Evolutionary conservation across 2,329 filamentous ascomycete species (phyloP).

Genomic region (Pestalotiopsis sp.): DNA sequence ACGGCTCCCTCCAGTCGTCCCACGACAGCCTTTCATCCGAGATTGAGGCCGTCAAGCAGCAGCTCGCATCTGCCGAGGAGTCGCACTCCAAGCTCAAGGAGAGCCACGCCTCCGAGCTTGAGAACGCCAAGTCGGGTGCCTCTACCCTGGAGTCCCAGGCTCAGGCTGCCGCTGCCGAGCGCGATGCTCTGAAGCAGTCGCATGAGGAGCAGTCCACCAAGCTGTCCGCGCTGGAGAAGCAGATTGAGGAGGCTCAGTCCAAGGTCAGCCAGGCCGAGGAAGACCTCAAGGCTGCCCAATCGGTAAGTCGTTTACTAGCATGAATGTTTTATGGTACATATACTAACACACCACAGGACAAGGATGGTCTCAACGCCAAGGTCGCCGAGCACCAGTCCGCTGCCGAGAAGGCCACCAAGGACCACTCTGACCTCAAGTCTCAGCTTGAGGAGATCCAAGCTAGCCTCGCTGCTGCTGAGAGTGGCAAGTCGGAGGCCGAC

Average conservation of each 20-base stretch:
- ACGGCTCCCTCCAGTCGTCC: constrained; percentile 20
- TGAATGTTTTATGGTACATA: not conserved
- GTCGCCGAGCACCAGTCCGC: constrained; percentile 20
- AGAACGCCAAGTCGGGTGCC: constrained; percentile 18
- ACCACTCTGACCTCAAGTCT: constrained; percentile 4
- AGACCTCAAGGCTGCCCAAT: constrained; percentile 35
- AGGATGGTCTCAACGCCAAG: constrained; percentile 27
- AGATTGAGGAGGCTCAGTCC: constrained; percentile 37
- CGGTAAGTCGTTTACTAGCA: constrained; percentile 26
- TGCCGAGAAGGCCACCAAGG: constrained; percentile 11
- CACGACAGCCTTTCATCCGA: constrained; percentile 22
- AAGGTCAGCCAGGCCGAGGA: constrained; percentile 40
- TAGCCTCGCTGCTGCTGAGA: constrained; percentile 19
- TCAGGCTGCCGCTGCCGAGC: constrained; percentile 30
- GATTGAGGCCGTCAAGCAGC: constrained; percentile 24
- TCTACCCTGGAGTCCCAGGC: constrained; percentile 27
- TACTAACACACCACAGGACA: constrained; percentile 25
- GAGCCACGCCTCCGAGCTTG: constrained; percentile 19
- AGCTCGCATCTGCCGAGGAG: constrained; percentile 23
- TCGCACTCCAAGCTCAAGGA: constrained; percentile 23
- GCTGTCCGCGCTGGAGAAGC: constrained; percentile 31
- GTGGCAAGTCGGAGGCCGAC: constrained; percentile 15
- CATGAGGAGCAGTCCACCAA: constrained; percentile 33
- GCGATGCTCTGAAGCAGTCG: constrained; percentile 31
- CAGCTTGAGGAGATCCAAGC: constrained; percentile 9